Evolutionary conservation across 768 basidiomycete genomes (phyloP), one percentile per base, ranked within the genome.

Genomic region (Sistotremastrum niveocremeum): DNA sequence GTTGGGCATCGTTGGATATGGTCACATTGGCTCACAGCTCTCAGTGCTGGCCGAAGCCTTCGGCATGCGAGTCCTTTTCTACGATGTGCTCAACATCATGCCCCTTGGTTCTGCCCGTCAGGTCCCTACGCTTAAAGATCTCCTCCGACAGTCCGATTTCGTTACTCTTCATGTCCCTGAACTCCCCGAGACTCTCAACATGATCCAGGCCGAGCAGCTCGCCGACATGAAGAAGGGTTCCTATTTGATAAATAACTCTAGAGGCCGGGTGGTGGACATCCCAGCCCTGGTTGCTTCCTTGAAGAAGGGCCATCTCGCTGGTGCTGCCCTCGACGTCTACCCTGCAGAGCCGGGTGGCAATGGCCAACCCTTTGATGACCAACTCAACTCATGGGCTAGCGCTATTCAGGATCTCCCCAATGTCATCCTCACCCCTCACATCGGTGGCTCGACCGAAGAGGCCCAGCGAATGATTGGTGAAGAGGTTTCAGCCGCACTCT

Each of bases 371-470:
- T 98, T 99, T 63, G 82, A 89, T 61, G 81, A 97, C 64, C 70
- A 81, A 55, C 67, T 98, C 53, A 97, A 94, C 59, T 42, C 77
- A 1, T 99, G 91, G 83, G 73, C 86, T 5, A 77, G 74, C 51
- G 63, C 76, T 28, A 76, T 99, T 31, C 75, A 87, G 49, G 63
- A 67, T 1, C 66, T 90, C 47, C 79, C 83, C 44, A 99, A 99
- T 63, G 76, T 98, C 50, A 91, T 98, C 58, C 81, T 98, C 56
- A 98, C 95, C 0, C 95, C 95, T 20, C 95, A 99, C 60, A 98
- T 99, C 57, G 95, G 95, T 48, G 95, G 95, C 37, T 98, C 94
- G 32, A 99, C 95, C 11, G 95, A 99, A 62, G 95, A 99, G 62
- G 95, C 95, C 4, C 95, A 99, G 64, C 75, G 80, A 45, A 88